Base-by-base conservation (phyloP, 2,329 filamentous ascomycete genomes). In the Penicillium vulpinum region DNA sequence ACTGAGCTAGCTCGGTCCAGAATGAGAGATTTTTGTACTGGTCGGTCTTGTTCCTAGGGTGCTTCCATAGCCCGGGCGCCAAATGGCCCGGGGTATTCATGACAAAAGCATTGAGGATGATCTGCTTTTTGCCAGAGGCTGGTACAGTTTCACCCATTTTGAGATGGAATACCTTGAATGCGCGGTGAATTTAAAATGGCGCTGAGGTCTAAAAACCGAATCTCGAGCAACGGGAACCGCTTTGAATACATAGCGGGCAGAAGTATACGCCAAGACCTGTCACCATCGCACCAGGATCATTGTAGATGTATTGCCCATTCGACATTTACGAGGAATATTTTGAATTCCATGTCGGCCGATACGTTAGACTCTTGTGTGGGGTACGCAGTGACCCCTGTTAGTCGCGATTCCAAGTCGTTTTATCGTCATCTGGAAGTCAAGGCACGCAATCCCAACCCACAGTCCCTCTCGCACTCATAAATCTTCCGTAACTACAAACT, bases 1-100 rank as follows among this genome's bases (percentile, higher is more conserved):
- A 66, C 54, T 78, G 72, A 5, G 79, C 79, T 16, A 81, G 56
- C 3, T 75, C 66, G 3, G 75, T 75, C 79, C 78, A 81, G 60
- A 78, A 77, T 3, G 74, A 67, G 7, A 79, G 38, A n/a, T 10
- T 22, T n/a, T 51, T 50, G 61, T 74, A 75, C 46, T 74, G 68
- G 49, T 72, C 58, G 13, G 62, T 67, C 41, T 67, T 62, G 51
- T 73, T 68, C 11, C 60, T 57, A 1, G 69, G 69, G 51, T 70
- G 65, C 11, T 63, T 63, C 65, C 67, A 73, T 13, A 70, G 59
- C 53, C 75, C 75, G 5, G 76, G 75, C 33, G 72, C 69, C 46
- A 77, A 56, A 61, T 78, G 75, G 6, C 74, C 71, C 6, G 75
- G 73, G 4, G 75, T 70, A 33, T 74, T 70, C 75, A 78, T 78